Base-by-base conservation (phyloP, 2,329 filamentous ascomycete species). In the Pseudohalonectria lignicola region DNA sequence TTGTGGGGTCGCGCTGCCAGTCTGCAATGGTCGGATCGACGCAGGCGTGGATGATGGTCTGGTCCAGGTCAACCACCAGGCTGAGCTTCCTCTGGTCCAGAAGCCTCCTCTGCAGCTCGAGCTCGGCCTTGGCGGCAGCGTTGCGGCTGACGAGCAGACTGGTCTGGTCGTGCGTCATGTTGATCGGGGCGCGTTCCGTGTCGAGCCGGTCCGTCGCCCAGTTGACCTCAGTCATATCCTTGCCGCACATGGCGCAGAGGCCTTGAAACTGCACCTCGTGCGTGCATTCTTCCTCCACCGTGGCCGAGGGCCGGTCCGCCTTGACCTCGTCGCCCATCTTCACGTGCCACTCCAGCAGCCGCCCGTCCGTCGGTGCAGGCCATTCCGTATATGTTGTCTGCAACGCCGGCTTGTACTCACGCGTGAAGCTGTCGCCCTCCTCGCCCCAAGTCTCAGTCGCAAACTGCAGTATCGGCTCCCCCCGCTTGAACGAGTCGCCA, bases 31-130 rank as follows among this genome's bases (percentile, higher is more conserved):
- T 98, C 6, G 88, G 90, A 49, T 98, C 92, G 52, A 96, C 93
- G 44, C 87, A 94, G 19, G 92, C 92, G 59, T 98, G 92, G 48
- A 98, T 98, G 52, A 98, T 92, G 41, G 92, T 98, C 65, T 96
- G 90, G 56, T 98, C 92, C 39, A 98, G 69, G 68, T 98, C 92
- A 49, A 98, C 92, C 19, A 98, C 92, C 32, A 98, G 71, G 33
- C 85, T 94, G 32, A 98, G 72, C 63, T 94, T 94, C 48, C 82
- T 77, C 44, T 82, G 76, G 42, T 79, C 71, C 31, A 98, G 67
- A 31, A 98, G 68, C 16, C 90, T 79, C 43, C 79, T 75, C 64
- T 95, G 94, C 12, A 86, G 74, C 49, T 94, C 83, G 54, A 88
- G 79, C 60, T 96, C 90, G 41, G 85, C 81, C 47, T 77, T 79